Conservation (phyloP, 2,329 filamentous ascomycete species). For the Amauroascus verrucosus region DNA sequence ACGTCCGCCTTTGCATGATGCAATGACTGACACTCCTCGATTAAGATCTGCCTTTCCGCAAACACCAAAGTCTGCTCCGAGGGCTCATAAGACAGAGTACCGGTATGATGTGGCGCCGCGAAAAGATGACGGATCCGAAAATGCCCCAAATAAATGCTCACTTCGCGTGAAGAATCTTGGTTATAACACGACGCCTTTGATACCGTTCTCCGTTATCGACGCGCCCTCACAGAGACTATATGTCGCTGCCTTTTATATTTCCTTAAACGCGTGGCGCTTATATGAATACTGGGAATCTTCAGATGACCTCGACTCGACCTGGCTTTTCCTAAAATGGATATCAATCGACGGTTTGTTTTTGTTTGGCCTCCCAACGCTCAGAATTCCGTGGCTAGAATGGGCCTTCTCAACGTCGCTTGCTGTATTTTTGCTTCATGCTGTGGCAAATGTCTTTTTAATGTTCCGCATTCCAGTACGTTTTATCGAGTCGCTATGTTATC, state of each 20-base stretch:
- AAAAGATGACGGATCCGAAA: background rate
- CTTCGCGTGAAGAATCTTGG: slow-evolving; percentile 11
- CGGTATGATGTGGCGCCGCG: background rate
- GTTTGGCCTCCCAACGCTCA: slow-evolving; percentile 73
- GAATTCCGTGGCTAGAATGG: slow-evolving; percentile 95
- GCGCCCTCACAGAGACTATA: slow-evolving; percentile 86
- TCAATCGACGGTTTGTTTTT: slow-evolving; percentile 76
- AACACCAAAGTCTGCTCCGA: slow-evolving; percentile 49
- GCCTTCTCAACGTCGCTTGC: slow-evolving; percentile 62
- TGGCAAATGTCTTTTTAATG: slow-evolving; percentile 79
- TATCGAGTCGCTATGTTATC: background rate
- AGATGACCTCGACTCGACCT: slow-evolving; percentile 76
- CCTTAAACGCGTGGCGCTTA: slow-evolving; percentile 68
- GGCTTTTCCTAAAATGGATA: slow-evolving; percentile 89
- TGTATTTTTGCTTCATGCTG: slow-evolving; percentile 60
- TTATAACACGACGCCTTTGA: slow-evolving; percentile 52
- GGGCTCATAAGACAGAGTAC: background rate
- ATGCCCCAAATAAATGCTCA: background rate
- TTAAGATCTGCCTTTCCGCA: slow-evolving; percentile 71
- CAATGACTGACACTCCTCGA: slow-evolving; percentile 75
- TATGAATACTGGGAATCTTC: slow-evolving; percentile 77
- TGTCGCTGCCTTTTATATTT: slow-evolving; percentile 65
- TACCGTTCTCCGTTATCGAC: slow-evolving; percentile 73
- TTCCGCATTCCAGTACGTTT: slow-evolving; percentile 66
- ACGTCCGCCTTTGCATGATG: slow-evolving; percentile 38